These are phyloP conservation scores for Pterula multifida DNA, from an alignment of 1,284 basidiomycete genomes.

Conservation along the genomic window DNA sequence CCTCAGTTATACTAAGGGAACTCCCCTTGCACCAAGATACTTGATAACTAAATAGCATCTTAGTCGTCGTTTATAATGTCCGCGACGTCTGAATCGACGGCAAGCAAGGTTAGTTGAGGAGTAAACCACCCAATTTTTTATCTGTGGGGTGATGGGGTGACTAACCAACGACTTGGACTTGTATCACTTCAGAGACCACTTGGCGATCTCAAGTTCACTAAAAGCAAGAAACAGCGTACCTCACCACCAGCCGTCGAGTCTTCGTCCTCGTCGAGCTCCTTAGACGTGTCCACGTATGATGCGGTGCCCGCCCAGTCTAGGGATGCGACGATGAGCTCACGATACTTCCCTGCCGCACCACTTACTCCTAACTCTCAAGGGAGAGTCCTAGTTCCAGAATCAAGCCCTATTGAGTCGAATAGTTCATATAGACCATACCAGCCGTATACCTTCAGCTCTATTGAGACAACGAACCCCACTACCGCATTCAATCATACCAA, in stretches of 20 bases:
- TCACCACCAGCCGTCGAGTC: background rate
- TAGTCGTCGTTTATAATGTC: background rate
- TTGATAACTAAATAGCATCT: background rate
- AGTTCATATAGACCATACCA: conserved; percentile 22
- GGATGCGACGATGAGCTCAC: background rate
- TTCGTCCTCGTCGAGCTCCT: background rate
- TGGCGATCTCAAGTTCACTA: background rate
- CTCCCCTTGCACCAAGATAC: background rate
- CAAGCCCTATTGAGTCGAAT: conserved; percentile 45
- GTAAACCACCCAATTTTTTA: background rate
- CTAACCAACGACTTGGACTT: background rate
- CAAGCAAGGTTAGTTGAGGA: background rate
- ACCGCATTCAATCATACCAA: conserved; percentile 11
- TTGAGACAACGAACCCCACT: background rate
- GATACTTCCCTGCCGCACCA: conserved; percentile 7
- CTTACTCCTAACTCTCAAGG: conserved; percentile 24
- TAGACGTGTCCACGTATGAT: background rate
- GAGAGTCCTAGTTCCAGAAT: conserved; percentile 60
- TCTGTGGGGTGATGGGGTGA: background rate
- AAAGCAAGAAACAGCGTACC: background rate
- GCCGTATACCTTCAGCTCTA: conserved; percentile 15
- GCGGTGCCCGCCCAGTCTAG: background rate
- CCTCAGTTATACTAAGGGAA: background rate
- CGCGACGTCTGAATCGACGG: background rate
- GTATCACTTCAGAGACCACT: background rate